Evolutionary conservation across 331 rosid species (phyloP).

Genomic region (Dryas integrifolia): DNA sequence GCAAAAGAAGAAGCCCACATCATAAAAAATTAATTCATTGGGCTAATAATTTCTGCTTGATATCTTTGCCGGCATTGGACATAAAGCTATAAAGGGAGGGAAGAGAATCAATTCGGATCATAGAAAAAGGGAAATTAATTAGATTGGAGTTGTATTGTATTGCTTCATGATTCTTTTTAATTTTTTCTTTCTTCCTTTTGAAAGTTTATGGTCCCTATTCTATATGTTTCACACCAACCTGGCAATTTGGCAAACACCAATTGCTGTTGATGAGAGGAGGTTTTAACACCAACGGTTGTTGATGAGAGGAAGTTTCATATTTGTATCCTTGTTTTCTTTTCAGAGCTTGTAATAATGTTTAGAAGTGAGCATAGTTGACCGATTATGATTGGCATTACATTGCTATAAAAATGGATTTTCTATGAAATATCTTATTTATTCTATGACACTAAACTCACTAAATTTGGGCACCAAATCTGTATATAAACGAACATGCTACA

Average conservation of each 20-base stretch:
- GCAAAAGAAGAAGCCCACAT: slow-evolving; percentile 1
- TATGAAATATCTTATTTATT: no score
- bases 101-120: background rate
- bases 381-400: no score
- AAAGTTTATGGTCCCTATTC: background rate
- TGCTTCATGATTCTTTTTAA: background rate
- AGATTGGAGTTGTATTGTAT: background rate
- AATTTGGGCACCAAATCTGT: no score
- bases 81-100: slow-evolving; percentile 1
- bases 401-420: no score
- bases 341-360: no score
- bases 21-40: background rate
- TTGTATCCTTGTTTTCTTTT: background rate
- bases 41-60: background rate
- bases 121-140: background rate
- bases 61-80: background rate
- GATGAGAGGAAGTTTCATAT: background rate
- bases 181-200: background rate
- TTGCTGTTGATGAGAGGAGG: background rate
- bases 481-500: no score
- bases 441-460: no score
- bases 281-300: background rate
- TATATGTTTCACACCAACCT: background rate
- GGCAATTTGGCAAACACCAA: background rate
- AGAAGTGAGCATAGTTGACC: background rate